phyloP scores from a whole-genome alignment of 75 land plant genomes.

The Selaginella tamariscina region DNA sequence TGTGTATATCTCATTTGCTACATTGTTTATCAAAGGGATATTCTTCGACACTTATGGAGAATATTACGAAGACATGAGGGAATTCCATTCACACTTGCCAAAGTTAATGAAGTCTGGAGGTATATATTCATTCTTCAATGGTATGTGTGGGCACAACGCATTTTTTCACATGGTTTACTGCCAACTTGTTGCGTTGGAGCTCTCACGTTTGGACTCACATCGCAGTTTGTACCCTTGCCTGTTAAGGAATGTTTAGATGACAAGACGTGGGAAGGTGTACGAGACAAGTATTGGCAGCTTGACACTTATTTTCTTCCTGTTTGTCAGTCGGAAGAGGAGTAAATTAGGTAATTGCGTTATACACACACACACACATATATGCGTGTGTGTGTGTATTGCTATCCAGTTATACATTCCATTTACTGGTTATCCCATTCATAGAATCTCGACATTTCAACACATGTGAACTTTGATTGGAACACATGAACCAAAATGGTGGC shows the following conservation, averaged over 20 bases:
- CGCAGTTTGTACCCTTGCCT: slow-evolving; percentile 81
- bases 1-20: not conserved
- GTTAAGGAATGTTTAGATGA: slow-evolving; percentile 81
- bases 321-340: slow-evolving; percentile 40
- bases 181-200: slow-evolving; percentile 78
- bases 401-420: no score
- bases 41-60: slow-evolving; percentile 97
- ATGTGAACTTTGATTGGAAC: no score
- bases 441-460: no score
- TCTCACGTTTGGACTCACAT: slow-evolving; percentile 56
- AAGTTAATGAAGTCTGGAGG: slow-evolving; percentile 76
- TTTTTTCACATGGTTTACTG: slow-evolving; percentile 98
- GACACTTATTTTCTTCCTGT: slow-evolving; percentile 93
- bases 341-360: no score
- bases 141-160: slow-evolving; percentile 87
- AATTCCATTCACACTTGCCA: slow-evolving; percentile 78
- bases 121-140: slow-evolving; percentile 87
- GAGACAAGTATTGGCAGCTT: slow-evolving; percentile 94
- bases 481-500: no score
- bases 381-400: no score
- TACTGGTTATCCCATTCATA: no score
- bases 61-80: slow-evolving; percentile 81
- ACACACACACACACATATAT: no score
- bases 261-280: slow-evolving; percentile 82
- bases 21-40: slow-evolving; percentile 41